Evolutionary conservation across 129 eudicot species (phyloP).

Genomic region (Centaurea solstitialis): DNA sequence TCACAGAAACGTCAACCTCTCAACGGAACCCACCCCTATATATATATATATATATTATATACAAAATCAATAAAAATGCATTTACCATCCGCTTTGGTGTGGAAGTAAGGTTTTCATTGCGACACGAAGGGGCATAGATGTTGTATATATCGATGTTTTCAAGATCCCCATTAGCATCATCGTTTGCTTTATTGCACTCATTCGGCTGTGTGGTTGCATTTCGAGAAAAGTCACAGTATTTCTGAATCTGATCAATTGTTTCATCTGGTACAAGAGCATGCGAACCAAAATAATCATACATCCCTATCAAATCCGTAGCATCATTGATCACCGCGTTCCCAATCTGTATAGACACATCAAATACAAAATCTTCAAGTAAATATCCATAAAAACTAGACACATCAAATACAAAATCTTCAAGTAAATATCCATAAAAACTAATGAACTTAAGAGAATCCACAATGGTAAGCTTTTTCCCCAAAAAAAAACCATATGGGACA

Average conservation of each 20-base stretch:
- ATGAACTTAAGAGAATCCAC: not conserved
- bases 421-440: not conserved
- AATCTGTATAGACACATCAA: slow-evolving; percentile 49
- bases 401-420: not conserved
- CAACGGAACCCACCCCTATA: no score
- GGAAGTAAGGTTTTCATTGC: slow-evolving; percentile 39
- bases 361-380: not conserved
- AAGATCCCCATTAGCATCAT: not conserved
- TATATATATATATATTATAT: no score
- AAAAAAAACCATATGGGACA: not conserved
- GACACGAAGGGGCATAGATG: slow-evolving; percentile 75
- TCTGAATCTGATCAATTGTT: slow-evolving; percentile 31
- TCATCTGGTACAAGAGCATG: slow-evolving; percentile 78
- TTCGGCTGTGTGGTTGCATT: slow-evolving; percentile 29
- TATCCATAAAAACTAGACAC: not conserved
- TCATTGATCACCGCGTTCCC: slow-evolving; percentile 88
- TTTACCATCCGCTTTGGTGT: slow-evolving; percentile 61
- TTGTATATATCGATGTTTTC: slow-evolving; percentile 55
- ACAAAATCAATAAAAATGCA: slow-evolving; percentile 20
- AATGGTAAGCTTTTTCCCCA: not conserved
- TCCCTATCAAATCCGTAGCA: slow-evolving; percentile 61
- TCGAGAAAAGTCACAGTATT: slow-evolving; percentile 63
- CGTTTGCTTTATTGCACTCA: slow-evolving; percentile 39
- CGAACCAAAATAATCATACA: slow-evolving; percentile 63
- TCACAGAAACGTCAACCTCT: no score